Base-by-base conservation (phyloP, 2,329 filamentous ascomycete genomes). In the Pyrenophora tritici-repentis region DNA sequence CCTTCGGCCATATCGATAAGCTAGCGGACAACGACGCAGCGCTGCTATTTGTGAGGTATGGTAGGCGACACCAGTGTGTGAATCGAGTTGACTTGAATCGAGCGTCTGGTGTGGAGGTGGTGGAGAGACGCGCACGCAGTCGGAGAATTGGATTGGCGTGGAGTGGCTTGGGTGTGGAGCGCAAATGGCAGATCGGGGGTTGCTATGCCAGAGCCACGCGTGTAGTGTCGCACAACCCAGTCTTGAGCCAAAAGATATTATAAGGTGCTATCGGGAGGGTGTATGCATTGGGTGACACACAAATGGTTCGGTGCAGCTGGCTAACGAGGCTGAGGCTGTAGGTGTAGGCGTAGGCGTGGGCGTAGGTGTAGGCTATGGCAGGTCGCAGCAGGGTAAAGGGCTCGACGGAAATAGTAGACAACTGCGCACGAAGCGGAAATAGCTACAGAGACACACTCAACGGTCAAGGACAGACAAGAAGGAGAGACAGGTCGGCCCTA, bases 1-100 rank as follows among this genome's bases (percentile, higher is more conserved):
- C 54, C 49, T 42, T 75, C 72, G 18, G 69, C 69, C 73, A 75
- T 75, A 58, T 42, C 49, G 58, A 47, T 26, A 32, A 31, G 53
- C 44, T 33, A 48, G 22, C 34, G 58, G 57, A 61, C 55, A 40
- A 41, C 31, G 43, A 55, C 58, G 58, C 55, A 61, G 58, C 53
- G 56, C 39, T 50, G 53, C 35, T 39, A 34, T 42, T 44, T 14
- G 22, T 24, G 34, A 33, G 13, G 40, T 34, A 43, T 57, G 56
- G 34, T 51, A 50, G 26, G 32, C n/a, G 33, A 37, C 6, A 51
- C 56, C 62, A 61, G 55, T 32, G 32, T 45, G 42, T 29, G 29
- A 22, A 13, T 44, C 9, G 45, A 24, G 3, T 33, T 24, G 37
- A 32, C 7, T 18, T 42, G 13, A 38, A 16, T n/a, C 35, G 29